phyloP scores from a whole-genome alignment of 176 grass and related monocot species.

The Musa troglodytarum region DNA sequence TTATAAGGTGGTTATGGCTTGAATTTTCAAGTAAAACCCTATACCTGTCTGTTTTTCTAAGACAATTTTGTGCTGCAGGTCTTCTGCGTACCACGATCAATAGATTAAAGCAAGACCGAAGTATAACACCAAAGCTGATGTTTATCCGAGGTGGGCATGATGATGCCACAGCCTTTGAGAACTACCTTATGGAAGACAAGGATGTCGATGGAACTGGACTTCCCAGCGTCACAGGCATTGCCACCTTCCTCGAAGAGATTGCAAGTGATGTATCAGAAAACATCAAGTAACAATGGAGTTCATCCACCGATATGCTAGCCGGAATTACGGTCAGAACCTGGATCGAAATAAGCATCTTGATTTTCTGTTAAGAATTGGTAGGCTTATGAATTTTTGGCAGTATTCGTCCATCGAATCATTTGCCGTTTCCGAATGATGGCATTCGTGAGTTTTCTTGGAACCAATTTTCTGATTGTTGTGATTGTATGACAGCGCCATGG shows the following conservation, averaged over 20 bases:
- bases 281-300: constrained; percentile 30
- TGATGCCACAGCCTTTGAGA: constrained; percentile 64
- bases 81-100: constrained; percentile 58
- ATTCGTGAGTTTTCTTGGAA: no score
- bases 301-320: no score
- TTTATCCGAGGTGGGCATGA: constrained; percentile 66
- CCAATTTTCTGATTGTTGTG: no score
- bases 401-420: no score
- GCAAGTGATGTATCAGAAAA: constrained; percentile 47
- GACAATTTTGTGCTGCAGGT: constrained; percentile 30
- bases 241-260: constrained; percentile 68
- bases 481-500: no score
- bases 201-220: constrained; percentile 64
- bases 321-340: no score
- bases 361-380: no score
- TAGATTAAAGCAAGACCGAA: constrained; percentile 67
- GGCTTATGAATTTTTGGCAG: no score
- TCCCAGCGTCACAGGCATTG: constrained; percentile 50
- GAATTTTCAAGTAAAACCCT: no score
- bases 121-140: constrained; percentile 76
- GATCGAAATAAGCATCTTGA: no score
- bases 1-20: neutral
- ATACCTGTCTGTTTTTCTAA: no score
- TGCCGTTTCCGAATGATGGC: no score
- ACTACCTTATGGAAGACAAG: constrained; percentile 83